Evolutionary conservation across 1,139 yeast species (phyloP).

Genomic region (Geotrichum klebahnii): DNA sequence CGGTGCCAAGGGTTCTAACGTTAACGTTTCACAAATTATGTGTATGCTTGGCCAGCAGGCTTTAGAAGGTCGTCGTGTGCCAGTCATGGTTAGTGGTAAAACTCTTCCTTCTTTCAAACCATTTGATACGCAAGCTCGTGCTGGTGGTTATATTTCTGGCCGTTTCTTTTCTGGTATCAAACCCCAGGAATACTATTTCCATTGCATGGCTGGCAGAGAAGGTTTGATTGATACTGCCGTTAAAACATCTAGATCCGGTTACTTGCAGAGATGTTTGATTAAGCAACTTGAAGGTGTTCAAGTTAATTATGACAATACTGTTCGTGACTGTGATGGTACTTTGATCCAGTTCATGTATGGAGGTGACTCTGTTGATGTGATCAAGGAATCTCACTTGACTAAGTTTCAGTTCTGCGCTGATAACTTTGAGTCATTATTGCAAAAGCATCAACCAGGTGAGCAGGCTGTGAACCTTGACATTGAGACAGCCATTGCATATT

Average conservation of each 20-base stretch:
- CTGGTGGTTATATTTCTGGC: constrained; percentile 97
- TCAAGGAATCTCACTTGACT: constrained; percentile 89
- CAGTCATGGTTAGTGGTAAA: constrained; percentile 98
- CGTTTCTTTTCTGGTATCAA: constrained; percentile 96
- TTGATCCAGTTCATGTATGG: constrained; percentile 94
- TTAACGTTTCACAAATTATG: constrained; percentile 98
- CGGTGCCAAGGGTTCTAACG: constrained; percentile 98
- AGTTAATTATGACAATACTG: constrained; percentile 88
- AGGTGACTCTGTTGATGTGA: constrained; percentile 93
- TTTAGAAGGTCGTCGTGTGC: constrained; percentile 97
- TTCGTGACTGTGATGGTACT: constrained; percentile 93
- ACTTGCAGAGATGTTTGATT: constrained; percentile 95
- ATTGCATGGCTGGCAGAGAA: constrained; percentile 99
- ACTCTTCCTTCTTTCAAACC: constrained; percentile 95
- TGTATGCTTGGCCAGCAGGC: constrained; percentile 99
- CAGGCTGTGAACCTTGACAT: constrained; percentile 72
- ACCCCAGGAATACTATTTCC: constrained; percentile 99
- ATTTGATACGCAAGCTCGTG: constrained; percentile 93
- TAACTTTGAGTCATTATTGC: constrained; percentile 79
- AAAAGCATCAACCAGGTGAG: constrained; percentile 82
- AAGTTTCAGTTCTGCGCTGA: constrained; percentile 91
- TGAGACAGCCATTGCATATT: constrained; percentile 71
- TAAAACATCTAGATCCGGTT: constrained; percentile 97
- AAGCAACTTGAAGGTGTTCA: constrained; percentile 98
- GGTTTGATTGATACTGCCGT: constrained; percentile 99